Evolutionary conservation across 345 rosid genomes (phyloP), one percentile per base, ranked within the genome.

Genomic region (Cardiospermum halicacabum): DNA sequence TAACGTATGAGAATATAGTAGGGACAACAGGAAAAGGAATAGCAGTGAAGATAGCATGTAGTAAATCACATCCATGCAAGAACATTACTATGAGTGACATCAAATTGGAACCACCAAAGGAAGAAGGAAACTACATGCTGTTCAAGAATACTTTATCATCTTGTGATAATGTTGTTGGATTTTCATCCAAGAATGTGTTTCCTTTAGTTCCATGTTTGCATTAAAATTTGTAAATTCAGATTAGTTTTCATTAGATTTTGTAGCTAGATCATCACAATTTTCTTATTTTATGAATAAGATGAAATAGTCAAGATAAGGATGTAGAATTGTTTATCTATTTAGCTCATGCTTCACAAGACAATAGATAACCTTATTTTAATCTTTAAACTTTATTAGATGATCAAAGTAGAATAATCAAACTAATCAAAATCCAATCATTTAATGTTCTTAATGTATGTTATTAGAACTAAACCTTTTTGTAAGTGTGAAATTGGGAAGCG

Each of bases 111-210:
- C 34, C 43, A 26, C 32, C 36, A 21, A 40, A 19, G 34, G 16
- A 40, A 16, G 43, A 32, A 8, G 19, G 18, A 21, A 45, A n/a
- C 15, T 4, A 5, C n/a, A n/a, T n/a, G n/a, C n/a, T n/a, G 21
- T 45, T 45, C 21, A 45, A 54, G 9, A 62, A 66, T 31, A 62
- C 74, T 11, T n/a, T 12, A 25, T 56, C 80, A 3, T 68, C 64
- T 28, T 77, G 85, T 67, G 50, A 64, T 13, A 79, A 84, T 68
- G 85, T 49, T 56, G 57, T 36, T 36, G 84, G 88, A 31, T 42
- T 28, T 53, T 48, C 75, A 22, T 49, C n/a, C 6, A 65, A 75
- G 34, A 15, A 59, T n/a, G 69, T 78, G 58, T 56, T 37, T 2
- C 84, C 85, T 12, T 43, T 49, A 36, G 56, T 78, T 8, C 4